Evolutionary conservation across 2,329 filamentous ascomycete species (phyloP).

Genomic region (Trichoderma citrinoviride): DNA sequence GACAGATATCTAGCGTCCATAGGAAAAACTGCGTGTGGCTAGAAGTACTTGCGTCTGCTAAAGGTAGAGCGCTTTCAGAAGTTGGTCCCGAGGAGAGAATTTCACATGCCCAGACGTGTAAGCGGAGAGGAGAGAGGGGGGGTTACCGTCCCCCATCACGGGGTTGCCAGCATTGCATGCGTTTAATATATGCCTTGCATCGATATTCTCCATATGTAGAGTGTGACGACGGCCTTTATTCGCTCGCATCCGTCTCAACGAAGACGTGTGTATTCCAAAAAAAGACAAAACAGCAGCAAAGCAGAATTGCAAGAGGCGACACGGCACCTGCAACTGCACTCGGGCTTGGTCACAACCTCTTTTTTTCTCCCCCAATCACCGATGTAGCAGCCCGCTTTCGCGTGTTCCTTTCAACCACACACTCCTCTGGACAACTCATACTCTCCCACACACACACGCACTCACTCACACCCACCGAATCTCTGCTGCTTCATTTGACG

Average conservation of each 20-base stretch:
- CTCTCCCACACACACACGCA: neutral
- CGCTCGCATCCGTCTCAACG: neutral
- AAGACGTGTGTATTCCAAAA: neutral
- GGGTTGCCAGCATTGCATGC: neutral
- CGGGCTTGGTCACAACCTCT: slow-evolving; percentile 3
- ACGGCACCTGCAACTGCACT: slow-evolving; percentile 1
- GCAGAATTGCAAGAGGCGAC: neutral
- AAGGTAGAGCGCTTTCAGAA: too few species aligned
- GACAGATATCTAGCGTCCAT: too few species aligned
- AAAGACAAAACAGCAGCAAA: neutral
- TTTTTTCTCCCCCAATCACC: neutral
- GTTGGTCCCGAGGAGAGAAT: neutral
- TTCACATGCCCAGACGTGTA: slow-evolving; percentile 1
- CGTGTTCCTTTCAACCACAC: neutral
- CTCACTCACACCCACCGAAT: neutral
- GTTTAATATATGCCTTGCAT: slow-evolving; percentile 15
- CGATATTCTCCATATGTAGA: slow-evolving; percentile 4
- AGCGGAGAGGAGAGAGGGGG: neutral
- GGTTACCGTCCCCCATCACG: neutral
- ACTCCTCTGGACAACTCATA: neutral
- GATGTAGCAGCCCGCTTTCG: neutral
- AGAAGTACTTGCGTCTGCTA: too few species aligned
- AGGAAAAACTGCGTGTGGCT: too few species aligned
- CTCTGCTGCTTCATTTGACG: neutral
- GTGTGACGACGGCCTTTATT: slow-evolving; percentile 4